Evolutionary conservation across 1,284 basidiomycete species (phyloP).

Genomic region (Anthracocystis setariae): DNA sequence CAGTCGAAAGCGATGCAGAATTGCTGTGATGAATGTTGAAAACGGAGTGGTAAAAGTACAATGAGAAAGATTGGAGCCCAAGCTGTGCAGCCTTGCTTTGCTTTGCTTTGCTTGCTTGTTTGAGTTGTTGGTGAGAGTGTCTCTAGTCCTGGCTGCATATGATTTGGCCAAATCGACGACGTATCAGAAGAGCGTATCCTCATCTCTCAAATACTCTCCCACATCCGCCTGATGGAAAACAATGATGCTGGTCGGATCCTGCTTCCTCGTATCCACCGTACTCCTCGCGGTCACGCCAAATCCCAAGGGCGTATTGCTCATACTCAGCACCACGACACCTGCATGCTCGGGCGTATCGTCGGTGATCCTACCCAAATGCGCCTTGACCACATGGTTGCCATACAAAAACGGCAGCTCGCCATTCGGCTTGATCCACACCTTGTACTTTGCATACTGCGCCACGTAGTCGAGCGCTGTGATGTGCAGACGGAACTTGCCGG

Average conservation of each 20-base stretch:
- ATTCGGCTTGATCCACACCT: slow-evolving; percentile 99
- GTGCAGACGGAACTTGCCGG: slow-evolving; percentile 96
- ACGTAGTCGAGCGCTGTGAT: slow-evolving; percentile 92
- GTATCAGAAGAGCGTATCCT: slow-evolving; percentile 62
- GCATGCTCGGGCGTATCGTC: slow-evolving; percentile 99
- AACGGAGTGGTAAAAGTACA: slow-evolving; percentile 36
- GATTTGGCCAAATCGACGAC: background rate
- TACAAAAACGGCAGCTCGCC: slow-evolving; percentile 99
- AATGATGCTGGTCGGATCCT: slow-evolving; percentile 97
- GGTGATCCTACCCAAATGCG: slow-evolving; percentile 97
- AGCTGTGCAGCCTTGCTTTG: too few species aligned
- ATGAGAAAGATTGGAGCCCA: background rate
- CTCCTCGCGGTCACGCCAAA: slow-evolving; percentile 97
- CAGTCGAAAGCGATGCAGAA: too few species aligned
- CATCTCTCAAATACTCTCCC: slow-evolving; percentile 66
- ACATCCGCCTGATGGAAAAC: slow-evolving; percentile 92
- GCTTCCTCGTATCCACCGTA: slow-evolving; percentile 93
- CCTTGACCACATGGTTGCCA: slow-evolving; percentile 98
- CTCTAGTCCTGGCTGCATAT: too few species aligned
- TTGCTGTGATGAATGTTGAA: too few species aligned
- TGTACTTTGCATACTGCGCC: slow-evolving; percentile 97
- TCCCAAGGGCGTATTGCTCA: slow-evolving; percentile 84
- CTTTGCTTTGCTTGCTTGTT: background rate
- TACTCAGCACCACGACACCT: slow-evolving; percentile 94
- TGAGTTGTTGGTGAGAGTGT: background rate